These are phyloP conservation scores for Cladorrhinum sp. DNA, from an alignment of 2,329 filamentous ascomycete genomes.

Conservation along the genomic window DNA sequence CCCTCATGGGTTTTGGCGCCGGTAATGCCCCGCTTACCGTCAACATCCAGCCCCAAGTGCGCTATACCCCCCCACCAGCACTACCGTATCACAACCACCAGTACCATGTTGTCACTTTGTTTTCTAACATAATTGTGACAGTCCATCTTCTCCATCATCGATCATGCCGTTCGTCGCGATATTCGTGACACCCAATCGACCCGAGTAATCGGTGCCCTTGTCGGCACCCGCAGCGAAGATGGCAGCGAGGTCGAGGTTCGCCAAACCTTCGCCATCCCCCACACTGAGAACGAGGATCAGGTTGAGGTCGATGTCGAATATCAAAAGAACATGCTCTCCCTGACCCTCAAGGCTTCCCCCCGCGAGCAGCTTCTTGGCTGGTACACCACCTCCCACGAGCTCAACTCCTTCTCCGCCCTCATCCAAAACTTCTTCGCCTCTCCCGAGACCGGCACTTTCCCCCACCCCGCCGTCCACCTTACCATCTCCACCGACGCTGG, in stretches of 20 bases:
- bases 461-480: conserved; percentile 94
- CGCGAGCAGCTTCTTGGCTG: conserved; percentile 93
- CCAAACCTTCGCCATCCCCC: conserved; percentile 95
- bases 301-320: conserved; percentile 99
- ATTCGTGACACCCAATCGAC: conserved; percentile 74
- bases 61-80: conserved; percentile 29
- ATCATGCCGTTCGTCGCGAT: conserved; percentile 91
- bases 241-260: conserved; percentile 94
- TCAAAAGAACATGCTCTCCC: conserved; percentile 97
- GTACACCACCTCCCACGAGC: conserved; percentile 95
- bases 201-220: conserved; percentile 92
- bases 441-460: conserved; percentile 94
- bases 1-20: conserved; percentile 72
- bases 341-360: conserved; percentile 91
- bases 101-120: not conserved
- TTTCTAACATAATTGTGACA: conserved; percentile 29
- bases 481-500: conserved; percentile 90
- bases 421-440: conserved; percentile 99
- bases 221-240: conserved; percentile 92
- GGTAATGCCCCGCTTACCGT: conserved; percentile 90
- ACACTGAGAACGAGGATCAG: conserved; percentile 97
- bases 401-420: conserved; percentile 97
- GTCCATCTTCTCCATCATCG: conserved; percentile 75
- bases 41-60: conserved; percentile 91
- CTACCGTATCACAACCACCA: not conserved